A percentile compares a stretch with the other conserved stretches of the same genome.
Evolutionary conservation across 2,329 filamentous ascomycete genomes (phyloP).

Genomic region (Fusarium buxicola): DNA sequence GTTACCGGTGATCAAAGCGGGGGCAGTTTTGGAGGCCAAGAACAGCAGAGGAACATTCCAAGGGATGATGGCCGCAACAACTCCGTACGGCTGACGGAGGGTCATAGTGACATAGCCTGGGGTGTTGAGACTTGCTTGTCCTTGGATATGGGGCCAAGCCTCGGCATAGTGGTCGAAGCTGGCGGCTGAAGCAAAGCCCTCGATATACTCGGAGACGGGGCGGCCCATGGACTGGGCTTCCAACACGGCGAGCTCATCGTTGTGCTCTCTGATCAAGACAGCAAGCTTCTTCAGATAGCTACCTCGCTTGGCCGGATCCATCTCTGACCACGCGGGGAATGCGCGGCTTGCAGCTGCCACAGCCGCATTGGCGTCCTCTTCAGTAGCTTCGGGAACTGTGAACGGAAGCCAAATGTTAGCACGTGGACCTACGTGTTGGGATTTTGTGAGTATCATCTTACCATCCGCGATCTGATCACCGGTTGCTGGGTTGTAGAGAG

Average conservation of each 20-base stretch:
- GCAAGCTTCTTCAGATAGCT: conserved; percentile 59
- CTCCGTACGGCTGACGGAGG: conserved; percentile 63
- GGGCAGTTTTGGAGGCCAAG: conserved; percentile 55
- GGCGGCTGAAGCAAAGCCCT: conserved; percentile 54
- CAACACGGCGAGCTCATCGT: conserved; percentile 54
- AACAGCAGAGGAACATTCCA: conserved; percentile 66
- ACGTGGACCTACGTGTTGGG: rapidly evolving
- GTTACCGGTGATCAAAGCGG: conserved; percentile 35
- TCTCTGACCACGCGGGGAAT: conserved; percentile 59
- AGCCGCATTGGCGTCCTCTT: conserved; percentile 59
- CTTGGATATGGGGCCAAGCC: conserved; percentile 55
- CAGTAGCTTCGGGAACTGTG: conserved; percentile 55
- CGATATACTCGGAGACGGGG: conserved; percentile 27
- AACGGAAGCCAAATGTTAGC: not conserved
- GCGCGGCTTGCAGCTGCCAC: conserved; percentile 62
- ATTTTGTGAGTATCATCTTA: not conserved
- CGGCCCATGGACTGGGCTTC: conserved; percentile 39
- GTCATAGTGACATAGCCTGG: conserved; percentile 60
- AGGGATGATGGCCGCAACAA: conserved; percentile 67
- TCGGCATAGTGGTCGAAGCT: conserved; percentile 57
- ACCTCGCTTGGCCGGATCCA: conserved; percentile 54
- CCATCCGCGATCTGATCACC: conserved; percentile 31
- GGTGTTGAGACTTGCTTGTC: conserved; percentile 60
- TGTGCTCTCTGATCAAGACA: conserved; percentile 54
- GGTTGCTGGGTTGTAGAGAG: conserved; percentile 35